Evolutionary conservation across 2,329 filamentous ascomycete species (phyloP), one percentile per base, ranked within the genome.

Genomic region (Tolypocladium tundrense): DNA sequence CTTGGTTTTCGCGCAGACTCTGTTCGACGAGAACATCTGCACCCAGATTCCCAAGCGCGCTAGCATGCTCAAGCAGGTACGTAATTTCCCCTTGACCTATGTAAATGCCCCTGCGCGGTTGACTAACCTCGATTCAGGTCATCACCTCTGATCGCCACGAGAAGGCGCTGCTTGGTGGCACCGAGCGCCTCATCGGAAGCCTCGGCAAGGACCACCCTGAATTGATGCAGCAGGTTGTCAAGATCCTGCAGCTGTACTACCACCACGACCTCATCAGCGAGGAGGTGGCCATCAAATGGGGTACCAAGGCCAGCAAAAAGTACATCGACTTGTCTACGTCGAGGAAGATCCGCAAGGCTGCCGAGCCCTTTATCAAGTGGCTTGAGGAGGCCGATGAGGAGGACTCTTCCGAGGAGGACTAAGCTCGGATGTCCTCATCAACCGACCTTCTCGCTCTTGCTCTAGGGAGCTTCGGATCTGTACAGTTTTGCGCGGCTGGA

Each of bases 261-360:
- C 85, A 97, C 75, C 82, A 91, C 68, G 94, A 99, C 65, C 82
- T 99, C 57, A 79, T 96, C 67, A 86, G 82, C 55, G 94, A 99
- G 78, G 92, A 96, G 62, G 84, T 91, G 19, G 85, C 96, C 70
- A 89, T 87, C 75, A 87, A 88, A 66, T 99, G 94, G 93, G 93
- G 92, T 64, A 82, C 84, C 70, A 96, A 94, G 82, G 91, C 93
- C 60, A 96, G 91, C 84, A 97, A 96, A 87, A 97, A 97, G 80
- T 97, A 97, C 72, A 90, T 95, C 66, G 93, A 97, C 72, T 75
- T 95, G 60, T 72, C 87, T 60, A 92, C 86, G 61, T 96, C 91
- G 77, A 93, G 91, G 82, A 96, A 95, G 82, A 91, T 97, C 62
- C 91, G 92, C 78, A 93, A 95, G 81, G 88, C 90, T 64, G 91